A percentile compares a stretch with the other conserved stretches of the same genome.
These are phyloP conservation scores for Lepidium campestre DNA, from an alignment of 441 rosid genomes.

Conservation along the genomic window DNA sequence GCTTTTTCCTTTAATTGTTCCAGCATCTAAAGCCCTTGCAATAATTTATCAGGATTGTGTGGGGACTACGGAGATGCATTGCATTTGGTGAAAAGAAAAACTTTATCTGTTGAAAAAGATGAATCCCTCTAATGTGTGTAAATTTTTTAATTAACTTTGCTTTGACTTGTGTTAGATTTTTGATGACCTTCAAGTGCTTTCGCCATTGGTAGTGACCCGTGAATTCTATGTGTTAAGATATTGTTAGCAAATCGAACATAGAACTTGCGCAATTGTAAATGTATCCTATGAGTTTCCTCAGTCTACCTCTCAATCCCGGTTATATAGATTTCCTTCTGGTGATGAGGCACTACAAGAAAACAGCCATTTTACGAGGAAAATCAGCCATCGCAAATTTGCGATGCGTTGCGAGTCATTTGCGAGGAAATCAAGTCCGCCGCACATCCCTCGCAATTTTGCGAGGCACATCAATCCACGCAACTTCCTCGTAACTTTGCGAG, in stretches of 20 bases:
- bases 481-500: too few species aligned
- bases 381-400: too few species aligned
- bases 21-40: constrained; percentile 59
- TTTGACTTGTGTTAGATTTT: constrained; percentile 49
- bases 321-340: too few species aligned
- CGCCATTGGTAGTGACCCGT: constrained; percentile 71
- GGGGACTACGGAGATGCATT: constrained; percentile 45
- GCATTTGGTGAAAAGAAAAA: constrained; percentile 40
- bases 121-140: background rate
- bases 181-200: constrained; percentile 87
- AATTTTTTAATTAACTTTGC: background rate
- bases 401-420: too few species aligned
- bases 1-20: constrained; percentile 65
- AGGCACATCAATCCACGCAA: too few species aligned
- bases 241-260: constrained; percentile 85
- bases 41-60: constrained; percentile 51
- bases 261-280: constrained; percentile 77
- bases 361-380: too few species aligned
- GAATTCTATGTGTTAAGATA: constrained; percentile 74
- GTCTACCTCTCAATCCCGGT: too few species aligned
- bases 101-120: background rate
- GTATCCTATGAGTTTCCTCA: constrained; percentile 79
- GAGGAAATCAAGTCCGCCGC: too few species aligned
- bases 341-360: too few species aligned
- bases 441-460: too few species aligned